A percentile compares a stretch with the other conserved stretches of the same genome.
These are phyloP conservation scores for Trichosporon sp. DNA, from an alignment of 1,284 basidiomycete species.

Conservation along the genomic window DNA sequence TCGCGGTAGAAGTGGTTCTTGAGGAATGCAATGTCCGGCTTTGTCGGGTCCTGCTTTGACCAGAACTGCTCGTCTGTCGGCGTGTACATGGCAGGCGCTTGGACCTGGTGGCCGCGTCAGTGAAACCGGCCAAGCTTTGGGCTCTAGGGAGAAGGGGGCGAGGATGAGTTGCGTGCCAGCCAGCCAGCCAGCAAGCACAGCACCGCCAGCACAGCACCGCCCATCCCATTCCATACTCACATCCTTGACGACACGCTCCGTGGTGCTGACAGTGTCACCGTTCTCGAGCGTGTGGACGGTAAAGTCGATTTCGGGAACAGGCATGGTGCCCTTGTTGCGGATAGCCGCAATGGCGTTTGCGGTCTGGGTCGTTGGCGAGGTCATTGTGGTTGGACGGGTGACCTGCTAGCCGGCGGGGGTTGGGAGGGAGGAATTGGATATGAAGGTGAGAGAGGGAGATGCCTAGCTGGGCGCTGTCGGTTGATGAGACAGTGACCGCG, in stretches of 20 bases:
- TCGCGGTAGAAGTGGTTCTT: conserved; percentile 99
- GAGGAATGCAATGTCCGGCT: conserved; percentile 92
- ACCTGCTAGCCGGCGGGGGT: conserved; percentile 2
- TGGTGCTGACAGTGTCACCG: conserved; percentile 66
- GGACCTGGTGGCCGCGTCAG: conserved; percentile 57
- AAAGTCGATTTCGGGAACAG: conserved; percentile 70
- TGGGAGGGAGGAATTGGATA: not conserved
- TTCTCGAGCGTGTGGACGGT: conserved; percentile 84
- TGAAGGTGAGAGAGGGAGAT: not conserved
- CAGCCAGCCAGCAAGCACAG: too few relatives aligned
- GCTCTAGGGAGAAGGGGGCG: too few relatives aligned
- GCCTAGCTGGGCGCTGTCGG: not conserved
- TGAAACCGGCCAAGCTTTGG: too few relatives aligned
- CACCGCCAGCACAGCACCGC: too few relatives aligned
- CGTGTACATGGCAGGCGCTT: conserved; percentile 87
- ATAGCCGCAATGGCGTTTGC: conserved; percentile 46
- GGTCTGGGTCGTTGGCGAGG: conserved; percentile 39
- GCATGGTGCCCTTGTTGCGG: conserved; percentile 43
- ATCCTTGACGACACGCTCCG: conserved; percentile 50
- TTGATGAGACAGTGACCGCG: not conserved
- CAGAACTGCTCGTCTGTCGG: conserved; percentile 94
- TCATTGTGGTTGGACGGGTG: conserved; percentile 21
- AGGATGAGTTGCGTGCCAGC: too few relatives aligned
- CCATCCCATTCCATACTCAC: too few relatives aligned
- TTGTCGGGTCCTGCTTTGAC: conserved; percentile 70